phyloP scores from a whole-genome alignment of 1,284 basidiomycete genomes.

The Cryptococcus maquisensis region DNA sequence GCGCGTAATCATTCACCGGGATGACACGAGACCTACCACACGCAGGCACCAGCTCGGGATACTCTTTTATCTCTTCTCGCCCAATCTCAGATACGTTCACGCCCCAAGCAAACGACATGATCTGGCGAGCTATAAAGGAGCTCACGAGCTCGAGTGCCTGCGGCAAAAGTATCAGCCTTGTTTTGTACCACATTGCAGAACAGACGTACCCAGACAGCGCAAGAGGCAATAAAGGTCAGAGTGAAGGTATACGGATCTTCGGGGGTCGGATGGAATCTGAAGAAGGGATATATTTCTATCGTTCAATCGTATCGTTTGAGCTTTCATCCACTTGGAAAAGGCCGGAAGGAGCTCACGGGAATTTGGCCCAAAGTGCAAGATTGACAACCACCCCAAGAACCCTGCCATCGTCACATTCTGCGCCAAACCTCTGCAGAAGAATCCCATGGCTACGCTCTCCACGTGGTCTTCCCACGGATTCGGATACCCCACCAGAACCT shows the following conservation, averaged over 20 bases:
- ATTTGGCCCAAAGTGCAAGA: slow-evolving; percentile 56
- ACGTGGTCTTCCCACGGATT: slow-evolving; percentile 54
- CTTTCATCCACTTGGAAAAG: not conserved
- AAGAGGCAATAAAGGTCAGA: slow-evolving; percentile 54
- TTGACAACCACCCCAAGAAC: slow-evolving; percentile 50
- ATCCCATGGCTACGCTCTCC: slow-evolving; percentile 50
- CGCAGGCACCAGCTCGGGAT: slow-evolving; percentile 51
- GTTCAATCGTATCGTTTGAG: not conserved
- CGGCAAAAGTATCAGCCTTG: not conserved
- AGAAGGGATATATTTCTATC: slow-evolving; percentile 55
- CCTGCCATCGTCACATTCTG: slow-evolving; percentile 56
- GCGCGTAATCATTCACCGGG: not conserved
- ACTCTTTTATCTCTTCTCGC: slow-evolving; percentile 54
- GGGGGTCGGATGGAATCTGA: slow-evolving; percentile 51
- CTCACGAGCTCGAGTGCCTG: slow-evolving; percentile 51
- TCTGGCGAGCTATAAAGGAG: slow-evolving; percentile 51
- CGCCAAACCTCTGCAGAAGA: slow-evolving; percentile 56
- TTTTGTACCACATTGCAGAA: not conserved
- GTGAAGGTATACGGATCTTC: slow-evolving; percentile 57
- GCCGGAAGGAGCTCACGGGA: slow-evolving; percentile 24
- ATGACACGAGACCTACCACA: slow-evolving; percentile 23
- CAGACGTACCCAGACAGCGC: slow-evolving; percentile 53
- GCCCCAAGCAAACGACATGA: slow-evolving; percentile 50
- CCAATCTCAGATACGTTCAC: slow-evolving; percentile 55
- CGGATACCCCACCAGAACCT: slow-evolving; percentile 50